Evolutionary conservation across 2,329 filamentous ascomycete species (phyloP).

Genomic region (Paecilomyces dactylethromorphus): DNA sequence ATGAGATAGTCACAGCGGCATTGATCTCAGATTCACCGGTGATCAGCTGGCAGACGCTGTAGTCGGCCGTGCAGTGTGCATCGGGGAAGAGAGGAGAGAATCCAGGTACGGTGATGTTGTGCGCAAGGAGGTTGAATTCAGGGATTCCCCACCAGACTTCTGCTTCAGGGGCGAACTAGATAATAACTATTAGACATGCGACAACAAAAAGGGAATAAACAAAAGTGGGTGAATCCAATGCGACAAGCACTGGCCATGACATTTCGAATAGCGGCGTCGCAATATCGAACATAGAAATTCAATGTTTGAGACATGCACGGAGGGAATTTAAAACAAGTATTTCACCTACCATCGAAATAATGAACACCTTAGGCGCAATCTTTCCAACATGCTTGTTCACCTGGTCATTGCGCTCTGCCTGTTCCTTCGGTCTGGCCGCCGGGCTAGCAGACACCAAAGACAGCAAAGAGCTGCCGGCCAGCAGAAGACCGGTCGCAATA

Average conservation of each 20-base stretch:
- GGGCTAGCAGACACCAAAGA: slow-evolving; percentile 2
- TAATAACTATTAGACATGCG: background rate
- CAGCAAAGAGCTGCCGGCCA: slow-evolving; percentile 8
- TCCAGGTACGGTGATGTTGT: slow-evolving; percentile 54
- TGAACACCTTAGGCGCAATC: slow-evolving; percentile 35
- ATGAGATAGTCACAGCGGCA: slow-evolving; percentile 59
- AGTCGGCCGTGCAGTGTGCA: slow-evolving; percentile 56
- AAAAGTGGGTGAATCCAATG: background rate
- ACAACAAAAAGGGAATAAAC: background rate
- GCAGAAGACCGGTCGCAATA: slow-evolving; percentile 8
- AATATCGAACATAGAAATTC: background rate
- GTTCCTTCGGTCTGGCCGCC: background rate
- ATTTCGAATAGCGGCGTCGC: background rate
- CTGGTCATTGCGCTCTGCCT: background rate
- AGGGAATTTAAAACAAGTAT: background rate
- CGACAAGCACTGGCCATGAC: background rate
- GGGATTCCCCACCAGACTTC: slow-evolving; percentile 54
- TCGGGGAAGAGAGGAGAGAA: slow-evolving; percentile 60
- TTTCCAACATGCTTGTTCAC: slow-evolving; percentile 6
- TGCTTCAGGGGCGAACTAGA: slow-evolving; percentile 57
- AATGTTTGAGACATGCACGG: background rate
- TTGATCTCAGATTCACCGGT: slow-evolving; percentile 69
- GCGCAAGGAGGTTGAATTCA: slow-evolving; percentile 50
- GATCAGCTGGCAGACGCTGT: slow-evolving; percentile 61
- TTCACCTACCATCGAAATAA: slow-evolving; percentile 33